Base-by-base conservation (phyloP, 2,329 filamentous ascomycete species). In the Neocatenulostroma microsporum region DNA sequence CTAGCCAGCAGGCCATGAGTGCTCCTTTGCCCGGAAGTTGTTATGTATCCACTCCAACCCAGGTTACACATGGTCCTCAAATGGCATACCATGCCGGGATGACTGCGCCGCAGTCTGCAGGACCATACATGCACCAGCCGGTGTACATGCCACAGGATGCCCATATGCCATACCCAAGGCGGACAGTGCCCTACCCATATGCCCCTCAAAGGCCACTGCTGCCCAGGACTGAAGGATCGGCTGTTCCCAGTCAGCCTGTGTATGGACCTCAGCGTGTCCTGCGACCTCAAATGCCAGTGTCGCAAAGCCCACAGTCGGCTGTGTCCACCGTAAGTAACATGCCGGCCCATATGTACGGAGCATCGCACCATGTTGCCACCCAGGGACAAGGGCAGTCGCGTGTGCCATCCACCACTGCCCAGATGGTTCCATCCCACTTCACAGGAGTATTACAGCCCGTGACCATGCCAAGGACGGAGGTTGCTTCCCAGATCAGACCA, bases 151-250 rank as follows among this genome's bases (percentile, higher is more conserved):
- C 28, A 10, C 40, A 36, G n/a, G 26, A 25, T 32, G 32, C 17
- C 9, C 21, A 39, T n/a, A n/a, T 33, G 9, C 30, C 32, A 21
- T 36, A 40, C 24, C 29, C n/a, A n/a, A 44, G 36, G 34, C 46
- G 44, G 38, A 45, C 37, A 37, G 36, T n/a, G n/a, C n/a, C n/a
- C n/a, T n/a, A n/a, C n/a, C n/a, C n/a, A n/a, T n/a, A n/a, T n/a
- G n/a, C n/a, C n/a, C n/a, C n/a, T n/a, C n/a, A 28, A 37, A 45
- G 46, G 39, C 48, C 40, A 40, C 38, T 46, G 45, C 51, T 46
- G 24, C 48, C 49, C 14, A 32, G 48, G 46, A 49, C 46, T 18
- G 39, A 52, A 21, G 23, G 13, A 12, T 7, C 21, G 12, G 33
- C 26, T 34, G 27, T 40, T 13, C 21, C 36, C 29, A 42, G 33